Evolutionary conservation across 2,329 filamentous ascomycete species (phyloP).

Genomic region (Trichoderma sp.): DNA sequence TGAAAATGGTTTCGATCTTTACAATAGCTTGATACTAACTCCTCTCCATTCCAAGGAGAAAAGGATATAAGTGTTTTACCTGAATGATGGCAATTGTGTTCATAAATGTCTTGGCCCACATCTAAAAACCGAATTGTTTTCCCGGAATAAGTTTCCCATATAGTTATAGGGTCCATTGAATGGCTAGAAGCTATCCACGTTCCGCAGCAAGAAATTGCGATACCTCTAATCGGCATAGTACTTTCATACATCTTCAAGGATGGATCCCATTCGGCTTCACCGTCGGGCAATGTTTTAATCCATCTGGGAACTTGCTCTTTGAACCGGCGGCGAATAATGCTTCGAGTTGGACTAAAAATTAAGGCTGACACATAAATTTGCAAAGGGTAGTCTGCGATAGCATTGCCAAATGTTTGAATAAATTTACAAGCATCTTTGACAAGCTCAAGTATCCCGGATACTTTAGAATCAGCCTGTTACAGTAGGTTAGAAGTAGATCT

Average conservation of each 20-base stretch:
- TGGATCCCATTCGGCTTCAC: not conserved
- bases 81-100: too few relatives aligned
- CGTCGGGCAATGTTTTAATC: accelerated
- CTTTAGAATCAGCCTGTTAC: not conserved
- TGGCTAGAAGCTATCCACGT: not conserved
- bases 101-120: too few relatives aligned
- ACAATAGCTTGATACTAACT: not conserved
- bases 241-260: not conserved
- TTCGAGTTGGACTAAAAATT: not conserved
- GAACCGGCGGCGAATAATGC: accelerated
- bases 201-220: not conserved
- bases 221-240: accelerated
- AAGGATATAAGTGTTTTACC: too few relatives aligned
- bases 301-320: not conserved
- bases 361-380: not conserved
- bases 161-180: accelerated
- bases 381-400: not conserved
- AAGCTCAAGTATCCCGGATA: accelerated
- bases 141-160: not conserved
- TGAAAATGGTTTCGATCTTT: not conserved
- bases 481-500: not conserved
- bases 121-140: not conserved
- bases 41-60: not conserved
- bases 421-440: not conserved
- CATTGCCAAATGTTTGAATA: not conserved